Conservation (phyloP, 257 asterid species). For the Fraxinus cuspidata region DNA sequence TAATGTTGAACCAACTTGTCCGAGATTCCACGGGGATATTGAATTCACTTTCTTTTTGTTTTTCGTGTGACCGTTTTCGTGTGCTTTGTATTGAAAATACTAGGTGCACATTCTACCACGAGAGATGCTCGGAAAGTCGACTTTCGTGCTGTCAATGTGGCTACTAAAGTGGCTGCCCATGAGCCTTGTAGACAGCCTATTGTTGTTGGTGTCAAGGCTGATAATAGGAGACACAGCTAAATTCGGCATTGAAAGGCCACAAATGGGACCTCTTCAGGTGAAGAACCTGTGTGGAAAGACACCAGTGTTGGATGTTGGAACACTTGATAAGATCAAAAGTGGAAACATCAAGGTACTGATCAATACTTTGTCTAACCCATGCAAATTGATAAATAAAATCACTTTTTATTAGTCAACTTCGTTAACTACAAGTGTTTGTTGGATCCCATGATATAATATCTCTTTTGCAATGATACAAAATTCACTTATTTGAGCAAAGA, state of each 20-base stretch:
- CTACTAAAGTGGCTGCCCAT: conserved; percentile 75
- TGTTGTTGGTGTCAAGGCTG: conserved; percentile 49
- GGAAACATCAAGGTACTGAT: conserved; percentile 69
- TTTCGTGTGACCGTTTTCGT: neutral
- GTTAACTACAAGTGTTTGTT: conserved; percentile 17
- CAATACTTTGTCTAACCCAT: neutral
- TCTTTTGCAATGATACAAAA: neutral
- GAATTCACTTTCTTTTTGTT: neutral
- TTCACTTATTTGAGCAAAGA: neutral
- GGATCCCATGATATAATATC: conserved; percentile 28
- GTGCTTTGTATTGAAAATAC: conserved; percentile 6
- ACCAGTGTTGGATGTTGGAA: conserved; percentile 70
- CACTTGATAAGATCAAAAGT: conserved; percentile 69
- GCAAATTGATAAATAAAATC: conserved; percentile 6
- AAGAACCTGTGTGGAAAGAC: conserved; percentile 66
- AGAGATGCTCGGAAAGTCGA: conserved; percentile 75
- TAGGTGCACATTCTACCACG: conserved; percentile 84
- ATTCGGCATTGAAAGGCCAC: conserved; percentile 61
- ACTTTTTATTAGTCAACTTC: conserved; percentile 7
- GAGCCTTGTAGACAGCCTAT: conserved; percentile 57
- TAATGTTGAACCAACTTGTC: neutral
- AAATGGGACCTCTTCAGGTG: conserved; percentile 60
- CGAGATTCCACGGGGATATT: neutral
- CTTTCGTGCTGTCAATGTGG: conserved; percentile 77
- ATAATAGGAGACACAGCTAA: conserved; percentile 61